These are phyloP conservation scores for Chaetomiaceae sp. DNA, from an alignment of 2,329 filamentous ascomycete genomes.

Conservation along the genomic window DNA sequence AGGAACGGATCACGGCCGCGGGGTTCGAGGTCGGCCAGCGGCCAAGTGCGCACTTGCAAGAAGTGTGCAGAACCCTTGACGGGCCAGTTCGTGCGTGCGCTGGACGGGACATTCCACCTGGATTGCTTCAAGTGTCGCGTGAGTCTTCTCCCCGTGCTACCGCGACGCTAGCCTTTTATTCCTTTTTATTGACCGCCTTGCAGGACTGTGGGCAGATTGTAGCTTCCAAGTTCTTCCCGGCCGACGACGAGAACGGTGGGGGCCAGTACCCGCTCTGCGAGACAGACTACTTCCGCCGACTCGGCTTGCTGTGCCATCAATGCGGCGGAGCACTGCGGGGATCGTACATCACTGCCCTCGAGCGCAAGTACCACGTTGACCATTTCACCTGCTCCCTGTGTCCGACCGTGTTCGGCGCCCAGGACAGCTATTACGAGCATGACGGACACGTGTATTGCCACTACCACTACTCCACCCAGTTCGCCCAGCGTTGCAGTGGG, in stretches of 20 bases:
- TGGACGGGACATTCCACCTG: conserved; percentile 91
- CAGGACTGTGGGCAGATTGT: conserved; percentile 97
- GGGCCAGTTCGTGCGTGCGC: conserved; percentile 90
- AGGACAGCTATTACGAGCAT: conserved; percentile 98
- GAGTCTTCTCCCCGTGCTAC: conserved; percentile 38
- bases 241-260: conserved; percentile 80
- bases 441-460: conserved; percentile 96
- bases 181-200: conserved; percentile 11
- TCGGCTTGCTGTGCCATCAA: conserved; percentile 85
- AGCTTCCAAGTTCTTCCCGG: conserved; percentile 97
- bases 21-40: conserved; percentile 48
- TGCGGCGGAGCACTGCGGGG: conserved; percentile 90
- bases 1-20: conserved; percentile 53
- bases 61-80: conserved; percentile 86
- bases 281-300: conserved; percentile 91
- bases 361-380: conserved; percentile 98
- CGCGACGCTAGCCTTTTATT: background rate
- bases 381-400: conserved; percentile 98
- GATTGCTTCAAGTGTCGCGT: conserved; percentile 98
- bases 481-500: conserved; percentile 92
- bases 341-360: conserved; percentile 95
- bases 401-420: conserved; percentile 94
- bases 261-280: conserved; percentile 94
- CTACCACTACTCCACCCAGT: conserved; percentile 97
- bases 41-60: conserved; percentile 65